Evolutionary conservation across 108 stramenopile species (phyloP).

Genomic region (Nitzschia sp.): DNA sequence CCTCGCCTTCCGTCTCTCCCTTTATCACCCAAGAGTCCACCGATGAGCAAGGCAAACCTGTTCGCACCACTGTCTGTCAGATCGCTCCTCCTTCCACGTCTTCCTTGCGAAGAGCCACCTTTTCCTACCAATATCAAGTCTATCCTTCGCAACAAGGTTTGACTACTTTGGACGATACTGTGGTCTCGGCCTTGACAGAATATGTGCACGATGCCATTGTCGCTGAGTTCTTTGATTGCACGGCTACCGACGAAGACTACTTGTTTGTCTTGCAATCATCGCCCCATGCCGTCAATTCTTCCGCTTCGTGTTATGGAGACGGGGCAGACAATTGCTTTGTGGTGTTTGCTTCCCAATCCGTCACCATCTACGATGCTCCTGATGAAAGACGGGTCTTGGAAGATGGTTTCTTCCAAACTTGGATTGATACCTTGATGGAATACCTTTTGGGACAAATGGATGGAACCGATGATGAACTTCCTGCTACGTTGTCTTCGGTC

Average conservation of each 20-base stretch:
- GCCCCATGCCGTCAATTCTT: background rate
- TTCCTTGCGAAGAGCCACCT: background rate
- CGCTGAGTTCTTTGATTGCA: conserved; percentile 4
- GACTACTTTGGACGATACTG: background rate
- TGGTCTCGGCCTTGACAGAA: background rate
- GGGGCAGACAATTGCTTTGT: background rate
- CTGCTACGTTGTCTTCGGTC: background rate
- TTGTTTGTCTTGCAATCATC: background rate
- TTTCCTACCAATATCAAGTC: conserved; percentile 3
- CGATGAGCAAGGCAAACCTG: background rate
- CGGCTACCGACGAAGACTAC: background rate
- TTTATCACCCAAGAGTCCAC: background rate
- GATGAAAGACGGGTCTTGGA: background rate
- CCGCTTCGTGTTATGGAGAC: background rate
- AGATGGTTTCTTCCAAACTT: background rate
- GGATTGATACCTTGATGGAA: background rate
- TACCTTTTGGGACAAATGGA: background rate
- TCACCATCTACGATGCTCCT: conserved; percentile 10
- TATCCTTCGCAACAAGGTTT: background rate
- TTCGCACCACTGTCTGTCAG: conserved; percentile 2
- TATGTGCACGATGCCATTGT: conserved; percentile 3
- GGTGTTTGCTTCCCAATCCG: background rate
- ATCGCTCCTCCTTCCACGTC: background rate
- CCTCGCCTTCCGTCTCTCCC: background rate
- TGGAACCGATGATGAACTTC: background rate